Base-by-base conservation (phyloP, 2,329 filamentous ascomycete species). In the Alternaria infectoria region DNA sequence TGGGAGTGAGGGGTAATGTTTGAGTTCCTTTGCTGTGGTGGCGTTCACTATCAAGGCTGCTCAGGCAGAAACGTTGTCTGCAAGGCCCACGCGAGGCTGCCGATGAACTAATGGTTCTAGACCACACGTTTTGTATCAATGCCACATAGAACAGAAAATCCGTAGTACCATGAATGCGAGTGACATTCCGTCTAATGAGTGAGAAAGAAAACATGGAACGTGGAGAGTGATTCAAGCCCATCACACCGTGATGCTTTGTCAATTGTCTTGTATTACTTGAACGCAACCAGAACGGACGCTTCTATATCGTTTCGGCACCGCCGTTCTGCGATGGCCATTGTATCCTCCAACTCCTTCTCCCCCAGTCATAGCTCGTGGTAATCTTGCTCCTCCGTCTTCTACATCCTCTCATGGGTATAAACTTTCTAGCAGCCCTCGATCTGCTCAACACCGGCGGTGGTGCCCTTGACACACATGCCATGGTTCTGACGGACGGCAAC, bases 401-500 rank as follows among this genome's bases (percentile, higher is more conserved):
- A 23, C 19, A 9, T 36, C 30, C 9, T 52, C 30, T 12, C 13
- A 25, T 51, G 30, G 28, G 19, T 40, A 52, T 52, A 36, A 36
- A 23, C 9, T 36, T 17, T 57, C 52, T 64, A 64, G 50, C 62
- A 65, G 59, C 47, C 28, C 7, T 32, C 15, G 13, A 65, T 65
- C 45, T 65, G 62, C 43, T 50, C 40, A 8, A 62, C 40, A 8
- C 32, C 54, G 6, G 30, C 49, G 17, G 40, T 15, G 12, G 54
- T 49, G n/a, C 47, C 26, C 23, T 45, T 55, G 50, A 79, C 77
- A 58, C 77, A 79, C 70, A 77, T 77, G 62, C 77, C 77, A 66
- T 79, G 77, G 68, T 79, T 78, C 61, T 75, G 73, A 51, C 75
- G 75, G 8, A 64, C 69, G 25, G 63, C 66, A 6, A 76, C 68